Conservation (phyloP, 2,329 filamentous ascomycete genomes). For the Ophiocordyceps sinensis region DNA sequence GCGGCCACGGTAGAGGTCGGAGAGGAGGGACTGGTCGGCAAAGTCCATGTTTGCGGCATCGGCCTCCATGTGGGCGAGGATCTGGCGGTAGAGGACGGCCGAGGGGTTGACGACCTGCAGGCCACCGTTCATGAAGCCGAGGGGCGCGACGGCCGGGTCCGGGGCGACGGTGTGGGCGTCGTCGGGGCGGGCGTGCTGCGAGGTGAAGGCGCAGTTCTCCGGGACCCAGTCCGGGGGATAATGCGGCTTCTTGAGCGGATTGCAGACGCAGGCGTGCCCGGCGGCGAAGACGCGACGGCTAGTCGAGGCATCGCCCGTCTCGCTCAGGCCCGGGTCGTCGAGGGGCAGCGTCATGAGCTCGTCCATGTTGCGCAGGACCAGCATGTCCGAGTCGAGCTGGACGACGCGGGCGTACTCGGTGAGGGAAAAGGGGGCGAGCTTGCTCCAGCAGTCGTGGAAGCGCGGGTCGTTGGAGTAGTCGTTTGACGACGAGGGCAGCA, state of each 20-base stretch:
- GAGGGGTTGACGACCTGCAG: constrained; percentile 43
- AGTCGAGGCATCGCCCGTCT: constrained; percentile 4
- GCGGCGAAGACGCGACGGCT: constrained; percentile 62
- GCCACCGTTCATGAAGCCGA: constrained; percentile 34
- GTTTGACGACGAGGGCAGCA: constrained; percentile 49
- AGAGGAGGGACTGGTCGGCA: constrained; percentile 44
- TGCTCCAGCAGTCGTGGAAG: constrained; percentile 86
- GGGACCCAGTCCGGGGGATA: constrained; percentile 60
- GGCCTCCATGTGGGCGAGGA: constrained; percentile 34
- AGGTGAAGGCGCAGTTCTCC: constrained; percentile 43
- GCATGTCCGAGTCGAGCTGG: constrained; percentile 80
- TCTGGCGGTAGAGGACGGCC: constrained; percentile 29
- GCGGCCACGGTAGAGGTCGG: constrained; percentile 36
- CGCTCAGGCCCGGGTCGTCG: constrained; percentile 29
- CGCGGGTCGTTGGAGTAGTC: constrained; percentile 66
- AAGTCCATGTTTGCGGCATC: constrained; percentile 36
- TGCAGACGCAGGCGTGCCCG: constrained; percentile 74
- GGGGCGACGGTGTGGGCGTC: constrained; percentile 29
- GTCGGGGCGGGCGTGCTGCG: constrained; percentile 32
- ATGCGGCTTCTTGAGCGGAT: constrained; percentile 62
- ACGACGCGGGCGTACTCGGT: constrained; percentile 66
- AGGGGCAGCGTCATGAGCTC: constrained; percentile 76
- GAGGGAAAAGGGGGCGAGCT: constrained; percentile 66
- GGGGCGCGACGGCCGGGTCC: constrained; percentile 28
- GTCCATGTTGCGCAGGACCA: constrained; percentile 75